These are phyloP conservation scores for Metarhizium brunneum DNA, from an alignment of 2,329 filamentous ascomycete species.

Conservation along the genomic window DNA sequence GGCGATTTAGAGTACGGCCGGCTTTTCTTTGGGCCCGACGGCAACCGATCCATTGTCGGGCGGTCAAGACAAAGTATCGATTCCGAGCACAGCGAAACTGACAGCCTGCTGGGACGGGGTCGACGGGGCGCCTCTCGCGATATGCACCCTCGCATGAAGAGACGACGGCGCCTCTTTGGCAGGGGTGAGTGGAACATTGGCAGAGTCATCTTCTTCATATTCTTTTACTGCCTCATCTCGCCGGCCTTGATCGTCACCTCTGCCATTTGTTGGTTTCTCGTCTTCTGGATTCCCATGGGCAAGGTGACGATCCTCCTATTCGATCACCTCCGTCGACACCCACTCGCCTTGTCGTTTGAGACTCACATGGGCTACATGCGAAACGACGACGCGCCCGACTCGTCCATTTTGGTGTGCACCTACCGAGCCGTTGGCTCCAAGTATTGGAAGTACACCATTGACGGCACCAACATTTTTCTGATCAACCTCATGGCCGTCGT, in stretches of 20 bases:
- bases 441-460: constrained; percentile 99
- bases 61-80: constrained; percentile 83
- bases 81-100: constrained; percentile 73
- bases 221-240: constrained; percentile 89
- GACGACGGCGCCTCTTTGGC: constrained; percentile 79
- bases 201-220: constrained; percentile 88
- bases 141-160: constrained; percentile 47
- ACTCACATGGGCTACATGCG: constrained; percentile 71
- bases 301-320: constrained; percentile 86
- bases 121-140: constrained; percentile 39
- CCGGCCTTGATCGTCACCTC: constrained; percentile 81
- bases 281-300: constrained; percentile 98
- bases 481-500: constrained; percentile 95
- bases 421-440: constrained; percentile 89
- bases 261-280: constrained; percentile 85
- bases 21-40: constrained; percentile 84
- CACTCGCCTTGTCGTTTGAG: constrained; percentile 86
- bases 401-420: constrained; percentile 87
- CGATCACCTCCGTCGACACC: constrained; percentile 85
- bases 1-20: constrained; percentile 93
- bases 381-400: constrained; percentile 59
- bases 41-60: constrained; percentile 71
- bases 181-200: constrained; percentile 93
- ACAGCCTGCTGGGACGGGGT: constrained; percentile 68
- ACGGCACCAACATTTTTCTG: constrained; percentile 97